These are phyloP conservation scores for Euphorbia schlechtendalii DNA, from an alignment of 441 rosid genomes.

Conservation along the genomic window DNA sequence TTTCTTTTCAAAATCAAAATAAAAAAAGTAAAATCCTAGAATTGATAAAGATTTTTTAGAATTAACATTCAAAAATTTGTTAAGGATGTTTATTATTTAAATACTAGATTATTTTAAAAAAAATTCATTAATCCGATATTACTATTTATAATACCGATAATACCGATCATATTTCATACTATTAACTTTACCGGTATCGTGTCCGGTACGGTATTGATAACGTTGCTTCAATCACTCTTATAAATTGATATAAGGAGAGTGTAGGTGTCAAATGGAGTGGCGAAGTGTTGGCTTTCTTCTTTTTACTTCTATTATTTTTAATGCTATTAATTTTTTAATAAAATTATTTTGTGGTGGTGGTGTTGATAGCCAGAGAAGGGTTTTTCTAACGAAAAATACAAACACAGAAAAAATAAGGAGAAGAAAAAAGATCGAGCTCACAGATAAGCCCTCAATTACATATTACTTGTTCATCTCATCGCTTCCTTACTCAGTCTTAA, in stretches of 20 bases:
- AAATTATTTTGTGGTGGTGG: constrained; percentile 41
- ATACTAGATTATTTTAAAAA: too few species aligned
- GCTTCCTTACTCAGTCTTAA: background rate
- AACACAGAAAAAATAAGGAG: background rate
- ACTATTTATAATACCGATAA: too few species aligned
- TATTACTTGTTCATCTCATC: background rate
- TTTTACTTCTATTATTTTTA: constrained; percentile 4
- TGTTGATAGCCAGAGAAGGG: constrained; percentile 11
- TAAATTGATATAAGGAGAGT: background rate
- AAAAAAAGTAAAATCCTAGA: too few species aligned
- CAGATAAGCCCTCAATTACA: background rate
- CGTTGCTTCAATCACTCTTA: too few species aligned
- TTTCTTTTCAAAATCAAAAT: too few species aligned
- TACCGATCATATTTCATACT: too few species aligned
- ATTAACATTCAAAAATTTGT: too few species aligned
- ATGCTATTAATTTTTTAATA: background rate
- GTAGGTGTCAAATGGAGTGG: constrained; percentile 45
- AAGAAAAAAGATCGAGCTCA: background rate
- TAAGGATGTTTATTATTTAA: too few species aligned
- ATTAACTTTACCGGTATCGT: too few species aligned
- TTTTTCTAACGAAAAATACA: background rate
- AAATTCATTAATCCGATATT: too few species aligned
- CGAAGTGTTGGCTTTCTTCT: constrained; percentile 22
- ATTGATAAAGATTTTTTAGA: too few species aligned
- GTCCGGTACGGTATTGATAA: too few species aligned